Evolutionary conservation across 805 yeast species (phyloP).

Genomic region (Candida caryicola): DNA sequence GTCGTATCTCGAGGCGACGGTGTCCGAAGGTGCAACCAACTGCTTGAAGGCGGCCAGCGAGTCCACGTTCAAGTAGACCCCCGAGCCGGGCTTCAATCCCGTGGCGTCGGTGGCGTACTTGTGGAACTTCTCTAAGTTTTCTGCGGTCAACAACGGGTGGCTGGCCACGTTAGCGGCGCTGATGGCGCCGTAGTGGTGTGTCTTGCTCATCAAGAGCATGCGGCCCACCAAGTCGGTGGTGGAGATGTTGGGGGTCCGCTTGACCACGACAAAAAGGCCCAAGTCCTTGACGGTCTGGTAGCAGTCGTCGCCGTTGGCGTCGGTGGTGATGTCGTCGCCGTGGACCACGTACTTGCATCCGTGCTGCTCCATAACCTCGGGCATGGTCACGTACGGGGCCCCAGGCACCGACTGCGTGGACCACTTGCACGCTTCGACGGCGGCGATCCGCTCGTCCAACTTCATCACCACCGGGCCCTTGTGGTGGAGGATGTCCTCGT

Average conservation of each 20-base stretch:
- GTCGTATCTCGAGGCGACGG: constrained; percentile 14
- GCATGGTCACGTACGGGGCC: constrained; percentile 95
- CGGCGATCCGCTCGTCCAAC: constrained; percentile 72
- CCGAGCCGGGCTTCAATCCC: constrained; percentile 58
- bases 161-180: constrained; percentile 17
- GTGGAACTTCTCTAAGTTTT: constrained; percentile 41
- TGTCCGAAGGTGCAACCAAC: constrained; percentile 34
- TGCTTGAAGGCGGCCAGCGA: constrained; percentile 23
- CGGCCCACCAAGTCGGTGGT: constrained; percentile 94
- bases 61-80: constrained; percentile 46
- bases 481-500: constrained; percentile 75
- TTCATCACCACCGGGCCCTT: constrained; percentile 96
- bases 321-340: constrained; percentile 97
- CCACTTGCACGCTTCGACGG: constrained; percentile 92
- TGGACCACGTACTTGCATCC: constrained; percentile 92
- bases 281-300: constrained; percentile 77
- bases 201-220: constrained; percentile 61
- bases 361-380: constrained; percentile 67
- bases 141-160: constrained; percentile 31
- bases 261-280: constrained; percentile 88
- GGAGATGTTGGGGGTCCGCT: constrained; percentile 88
- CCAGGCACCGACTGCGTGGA: constrained; percentile 61
- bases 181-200: constrained; percentile 51
- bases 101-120: constrained; percentile 62
- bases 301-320: constrained; percentile 92